phyloP scores from a whole-genome alignment of 1,284 basidiomycete species.

The Ceratobasidium sp. region DNA sequence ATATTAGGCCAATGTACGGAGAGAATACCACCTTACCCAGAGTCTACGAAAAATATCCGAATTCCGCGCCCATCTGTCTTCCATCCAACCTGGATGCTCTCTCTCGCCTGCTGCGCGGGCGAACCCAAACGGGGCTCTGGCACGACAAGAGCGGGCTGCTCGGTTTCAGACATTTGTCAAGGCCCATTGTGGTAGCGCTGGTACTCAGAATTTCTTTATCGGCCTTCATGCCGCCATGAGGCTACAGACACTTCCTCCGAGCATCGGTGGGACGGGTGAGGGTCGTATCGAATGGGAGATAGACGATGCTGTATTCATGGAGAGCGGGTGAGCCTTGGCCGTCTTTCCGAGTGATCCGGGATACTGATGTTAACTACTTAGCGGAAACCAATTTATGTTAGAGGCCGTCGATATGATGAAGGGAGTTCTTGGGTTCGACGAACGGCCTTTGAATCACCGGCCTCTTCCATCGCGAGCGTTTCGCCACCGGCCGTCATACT shows the following conservation, averaged over 20 bases:
- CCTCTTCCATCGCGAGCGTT: slow-evolving; percentile 34
- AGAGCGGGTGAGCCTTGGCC: slow-evolving; percentile 42
- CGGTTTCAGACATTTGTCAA: slow-evolving; percentile 40
- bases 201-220: slow-evolving; percentile 44
- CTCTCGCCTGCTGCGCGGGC: slow-evolving; percentile 38
- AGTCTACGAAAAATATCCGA: slow-evolving; percentile 34
- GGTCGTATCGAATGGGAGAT: slow-evolving; percentile 44
- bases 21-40: slow-evolving; percentile 27
- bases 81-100: slow-evolving; percentile 41
- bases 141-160: slow-evolving; percentile 39
- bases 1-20: slow-evolving; percentile 23
- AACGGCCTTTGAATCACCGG: slow-evolving; percentile 31
- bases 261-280: slow-evolving; percentile 42
- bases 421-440: slow-evolving; percentile 40
- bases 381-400: slow-evolving; percentile 43
- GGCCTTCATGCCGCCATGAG: slow-evolving; percentile 42
- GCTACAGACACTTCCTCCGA: slow-evolving; percentile 41
- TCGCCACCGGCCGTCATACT: slow-evolving; percentile 30
- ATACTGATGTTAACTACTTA: slow-evolving; percentile 15
- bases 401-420: slow-evolving; percentile 45
- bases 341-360: slow-evolving; percentile 1
- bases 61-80: slow-evolving; percentile 43
- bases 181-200: slow-evolving; percentile 42
- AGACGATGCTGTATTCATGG: slow-evolving; percentile 44
- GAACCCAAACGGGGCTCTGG: slow-evolving; percentile 28